A percentile compares a stretch with the other conserved stretches of the same genome.
These are phyloP conservation scores for Neurospora sp. DNA, from an alignment of 495 filamentous ascomycete genomes.

Conservation along the genomic window DNA sequence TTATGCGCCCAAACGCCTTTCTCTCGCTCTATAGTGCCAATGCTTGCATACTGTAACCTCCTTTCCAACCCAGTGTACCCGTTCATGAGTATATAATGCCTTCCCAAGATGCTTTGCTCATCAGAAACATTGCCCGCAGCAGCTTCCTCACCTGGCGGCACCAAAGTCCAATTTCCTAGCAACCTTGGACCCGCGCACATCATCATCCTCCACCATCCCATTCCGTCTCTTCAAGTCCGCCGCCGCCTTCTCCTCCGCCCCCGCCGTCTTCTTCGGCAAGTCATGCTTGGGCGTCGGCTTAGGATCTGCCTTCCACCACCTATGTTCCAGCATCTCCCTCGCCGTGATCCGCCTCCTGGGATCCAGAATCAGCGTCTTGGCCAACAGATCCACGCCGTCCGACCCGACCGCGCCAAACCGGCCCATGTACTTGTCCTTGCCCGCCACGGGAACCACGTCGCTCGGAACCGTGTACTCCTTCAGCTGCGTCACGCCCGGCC, in stretches of 20 bases:
- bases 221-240: slow-evolving; percentile 72
- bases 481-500: slow-evolving; percentile 81
- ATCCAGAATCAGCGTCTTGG: slow-evolving; percentile 76
- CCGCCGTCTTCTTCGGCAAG: slow-evolving; percentile 54
- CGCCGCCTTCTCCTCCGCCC: slow-evolving; percentile 63
- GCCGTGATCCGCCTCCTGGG: slow-evolving; percentile 73
- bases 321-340: slow-evolving; percentile 63
- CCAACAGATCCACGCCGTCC: slow-evolving; percentile 76
- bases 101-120: not conserved
- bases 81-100: not conserved
- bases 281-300: slow-evolving; percentile 74
- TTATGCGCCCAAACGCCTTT: not conserved
- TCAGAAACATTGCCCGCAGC: not conserved
- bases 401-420: slow-evolving; percentile 68
- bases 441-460: slow-evolving; percentile 49
- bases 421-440: slow-evolving; percentile 55
- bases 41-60: not conserved
- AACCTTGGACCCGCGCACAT: slow-evolving; percentile 49
- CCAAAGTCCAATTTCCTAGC: slow-evolving; percentile 85
- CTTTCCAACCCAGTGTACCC: not conserved
- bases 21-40: not conserved
- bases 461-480: slow-evolving; percentile 62
- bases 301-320: slow-evolving; percentile 79
- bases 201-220: slow-evolving; percentile 58
- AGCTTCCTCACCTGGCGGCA: slow-evolving; percentile 32